These are phyloP conservation scores for Aegilops tauschii DNA, from an alignment of 176 grass and related monocot genomes.

Conservation along the genomic window DNA sequence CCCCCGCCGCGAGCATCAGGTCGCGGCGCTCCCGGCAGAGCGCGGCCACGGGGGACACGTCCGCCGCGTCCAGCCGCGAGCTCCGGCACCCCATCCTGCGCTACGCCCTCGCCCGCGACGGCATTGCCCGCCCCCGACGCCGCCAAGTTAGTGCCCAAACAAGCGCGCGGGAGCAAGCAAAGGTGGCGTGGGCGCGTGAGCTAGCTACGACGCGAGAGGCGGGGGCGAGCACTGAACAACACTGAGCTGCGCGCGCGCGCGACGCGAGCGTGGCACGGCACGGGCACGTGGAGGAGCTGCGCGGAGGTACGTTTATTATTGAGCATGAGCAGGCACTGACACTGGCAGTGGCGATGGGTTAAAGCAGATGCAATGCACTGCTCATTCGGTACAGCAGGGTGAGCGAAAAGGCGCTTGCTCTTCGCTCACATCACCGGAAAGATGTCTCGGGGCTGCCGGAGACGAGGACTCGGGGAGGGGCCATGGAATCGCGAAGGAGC, in stretches of 20 bases:
- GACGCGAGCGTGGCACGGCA: constrained; percentile 28
- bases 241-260: neutral
- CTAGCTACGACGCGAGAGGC: neutral
- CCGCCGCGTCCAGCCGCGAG: constrained; percentile 69
- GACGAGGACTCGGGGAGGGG: neutral
- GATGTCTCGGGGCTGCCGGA: neutral
- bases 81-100: constrained; percentile 66
- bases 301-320: constrained; percentile 32
- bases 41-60: constrained; percentile 46
- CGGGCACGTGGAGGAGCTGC: constrained; percentile 42
- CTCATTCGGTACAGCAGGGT: neutral
- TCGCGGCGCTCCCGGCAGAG: constrained; percentile 80
- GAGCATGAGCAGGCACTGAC: neutral
- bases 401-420: neutral
- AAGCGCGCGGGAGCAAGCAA: neutral
- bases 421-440: constrained; percentile 14
- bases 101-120: constrained; percentile 15
- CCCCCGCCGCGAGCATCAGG: constrained; percentile 55
- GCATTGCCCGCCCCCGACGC: constrained; percentile 29
- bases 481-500: neutral
- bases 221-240: neutral
- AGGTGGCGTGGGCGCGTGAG: neutral
- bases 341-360: neutral
- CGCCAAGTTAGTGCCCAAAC: neutral
- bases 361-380: constrained; percentile 12